These are phyloP conservation scores for Tetrahymena malaccensis DNA, from an alignment of 73 alveolate species.

Conservation along the genomic window DNA sequence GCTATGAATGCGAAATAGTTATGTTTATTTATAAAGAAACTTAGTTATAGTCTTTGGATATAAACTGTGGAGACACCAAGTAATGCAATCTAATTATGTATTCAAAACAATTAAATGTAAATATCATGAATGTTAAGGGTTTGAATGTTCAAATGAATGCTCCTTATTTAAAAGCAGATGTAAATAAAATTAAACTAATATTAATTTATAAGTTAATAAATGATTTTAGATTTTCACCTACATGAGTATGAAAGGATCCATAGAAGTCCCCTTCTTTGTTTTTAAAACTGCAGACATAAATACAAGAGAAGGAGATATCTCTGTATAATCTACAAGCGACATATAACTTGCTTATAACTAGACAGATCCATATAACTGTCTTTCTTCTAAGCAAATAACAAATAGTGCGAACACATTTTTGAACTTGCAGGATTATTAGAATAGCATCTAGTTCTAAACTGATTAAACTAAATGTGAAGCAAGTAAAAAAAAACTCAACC, in stretches of 20 bases:
- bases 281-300: neutral
- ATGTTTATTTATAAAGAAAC: neutral
- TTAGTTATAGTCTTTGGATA: neutral
- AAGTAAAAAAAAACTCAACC: neutral
- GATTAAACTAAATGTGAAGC: neutral
- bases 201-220: neutral
- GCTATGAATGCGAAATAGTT: neutral
- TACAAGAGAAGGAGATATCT: neutral
- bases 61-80: neutral
- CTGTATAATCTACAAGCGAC: neutral
- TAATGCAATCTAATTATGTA: neutral
- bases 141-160: neutral
- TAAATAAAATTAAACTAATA: neutral
- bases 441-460: neutral
- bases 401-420: too few relatives aligned
- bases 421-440: neutral
- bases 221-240: neutral
- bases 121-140: neutral
- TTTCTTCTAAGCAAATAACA: neutral
- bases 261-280: neutral
- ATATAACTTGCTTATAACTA: neutral
- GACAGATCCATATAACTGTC: neutral
- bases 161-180: neutral
- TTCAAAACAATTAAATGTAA: neutral
- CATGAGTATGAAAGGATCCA: neutral